Evolutionary conservation across 129 eudicot genomes (phyloP), one percentile per base, ranked within the genome.

Genomic region (Flaveria linearis): DNA sequence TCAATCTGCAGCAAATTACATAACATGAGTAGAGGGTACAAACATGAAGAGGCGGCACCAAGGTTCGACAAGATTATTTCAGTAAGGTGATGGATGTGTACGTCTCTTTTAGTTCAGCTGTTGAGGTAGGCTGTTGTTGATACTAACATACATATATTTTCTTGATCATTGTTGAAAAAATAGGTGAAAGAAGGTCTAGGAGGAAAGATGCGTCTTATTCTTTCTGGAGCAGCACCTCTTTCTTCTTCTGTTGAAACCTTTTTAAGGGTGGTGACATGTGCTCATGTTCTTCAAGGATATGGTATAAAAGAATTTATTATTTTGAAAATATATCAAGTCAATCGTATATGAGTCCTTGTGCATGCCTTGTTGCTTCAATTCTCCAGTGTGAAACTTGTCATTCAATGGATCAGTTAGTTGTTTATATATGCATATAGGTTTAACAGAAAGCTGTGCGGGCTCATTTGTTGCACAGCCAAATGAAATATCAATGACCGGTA

Each of bases 141-240:
- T 58, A 62, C 23, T 77, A 49, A 60, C 22, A 25, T 58, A 36
- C 6, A 4, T 18, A 61, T 25, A 13, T 33, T 20, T 53, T 45
- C 16, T 9, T 15, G 2, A 26, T 28, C 58, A 36, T 5, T 36
- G 41, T 5, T 36, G 41, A 0, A 5, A 74, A 41, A 41, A 30
- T n/a, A 94, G 99, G 88, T 95, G 57, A 95, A 89, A 81, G 95
- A 95, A 88, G 95, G 99, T 55, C 82, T 95, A 65, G 99, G 99
- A 80, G 97, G 99, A 72, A 91, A 86, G 42, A 23, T 95, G 60
- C 85, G 99, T 4, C 90, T 95, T 56, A 91, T 95, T 46, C 85
- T 91, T 51, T 95, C 94, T 8, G 99, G 99, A 68, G 99, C 92
- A 69, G 99, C 99, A 36, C 99, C 99, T 42, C 94, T 95, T 71